Evolutionary conservation across 2,329 filamentous ascomycete genomes (phyloP), one percentile per base, ranked within the genome.

Genomic region (Penicillium sp.): DNA sequence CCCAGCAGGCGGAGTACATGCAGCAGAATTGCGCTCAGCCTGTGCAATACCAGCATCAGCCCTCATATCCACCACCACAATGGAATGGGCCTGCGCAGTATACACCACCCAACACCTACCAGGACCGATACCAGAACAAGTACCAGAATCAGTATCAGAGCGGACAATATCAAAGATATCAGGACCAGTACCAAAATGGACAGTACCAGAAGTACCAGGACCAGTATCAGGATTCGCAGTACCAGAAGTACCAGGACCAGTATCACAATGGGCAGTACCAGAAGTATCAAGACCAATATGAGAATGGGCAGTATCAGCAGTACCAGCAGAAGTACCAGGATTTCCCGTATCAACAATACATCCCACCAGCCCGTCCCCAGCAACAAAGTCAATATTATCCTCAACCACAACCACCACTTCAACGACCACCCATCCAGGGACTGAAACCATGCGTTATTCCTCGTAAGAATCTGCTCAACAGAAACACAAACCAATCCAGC

Each of bases 391-490:
- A 41, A n/a, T 49, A 49, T 40, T 2, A 31, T n/a, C 18, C n/a
- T 9, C 44, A 26, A 33, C 44, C 26, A 33, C 44, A 18, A n/a
- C 37, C 37, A 6, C 11, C 18, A 20, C 37, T 40, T 7, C 37
- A 40, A 22, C 18, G 18, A 6, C 37, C 18, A 22, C 37, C 18
- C 1, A 12, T 6, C 6, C 37, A 40, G 37, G 40, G 49, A 6
- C 35, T 20, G 20, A 40, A 37, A 22, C 49, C 49, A 22, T 53
- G 50, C n/a, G 50, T 53, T 3, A 53, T 53, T n/a, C 50, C 50
- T 41, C 50, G 50, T 53, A 23, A 47, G 50, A 11, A 8, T 14
- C 27, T 7, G 7, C 27, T 27, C 26, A 37, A 8, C 12, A 6
- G 12, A 18, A 22, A 20, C 4, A 14, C 6, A 22, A 47, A 14